Percentiles rank a stretch among this genome's conserved stretches.
Evolutionary conservation across 1,139 yeast species (phyloP).

Genomic region (Candida sp.): DNA sequence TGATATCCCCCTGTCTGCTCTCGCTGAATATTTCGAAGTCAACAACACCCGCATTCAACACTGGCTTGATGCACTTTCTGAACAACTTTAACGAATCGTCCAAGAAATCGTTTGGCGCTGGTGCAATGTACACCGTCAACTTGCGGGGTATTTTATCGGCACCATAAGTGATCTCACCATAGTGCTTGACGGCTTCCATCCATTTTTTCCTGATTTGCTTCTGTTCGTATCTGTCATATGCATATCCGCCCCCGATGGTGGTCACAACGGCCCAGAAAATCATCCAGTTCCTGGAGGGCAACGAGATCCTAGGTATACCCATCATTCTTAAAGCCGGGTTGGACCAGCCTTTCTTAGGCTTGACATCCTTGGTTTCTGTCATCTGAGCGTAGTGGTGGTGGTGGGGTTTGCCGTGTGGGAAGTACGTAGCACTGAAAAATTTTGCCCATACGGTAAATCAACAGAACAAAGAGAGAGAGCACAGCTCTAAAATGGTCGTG

Average conservation of each 20-base stretch:
- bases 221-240: slow-evolving; percentile 81
- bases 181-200: slow-evolving; percentile 60
- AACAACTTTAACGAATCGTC: slow-evolving; percentile 78
- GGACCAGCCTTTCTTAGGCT: slow-evolving; percentile 56
- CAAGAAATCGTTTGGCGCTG: slow-evolving; percentile 94
- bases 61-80: slow-evolving; percentile 84
- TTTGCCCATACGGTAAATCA: not conserved
- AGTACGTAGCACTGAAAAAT: not conserved
- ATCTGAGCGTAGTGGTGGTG: not conserved
- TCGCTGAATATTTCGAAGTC: slow-evolving; percentile 81
- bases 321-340: slow-evolving; percentile 89
- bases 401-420: not conserved
- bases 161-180: slow-evolving; percentile 42
- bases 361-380: slow-evolving; percentile 3
- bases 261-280: slow-evolving; percentile 83
- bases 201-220: slow-evolving; percentile 66
- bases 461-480: not conserved
- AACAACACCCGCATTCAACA: slow-evolving; percentile 82
- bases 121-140: slow-evolving; percentile 84
- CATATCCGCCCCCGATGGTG: slow-evolving; percentile 69
- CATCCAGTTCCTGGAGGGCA: slow-evolving; percentile 95
- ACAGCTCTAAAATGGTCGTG: not conserved
- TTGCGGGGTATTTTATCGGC: slow-evolving; percentile 66
- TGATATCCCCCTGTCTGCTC: slow-evolving; percentile 89
- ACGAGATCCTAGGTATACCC: slow-evolving; percentile 78